A percentile compares a stretch with the other conserved stretches of the same genome.
phyloP scores from a whole-genome alignment of 495 filamentous ascomycete species.

The Talaromyces thailandensis region DNA sequence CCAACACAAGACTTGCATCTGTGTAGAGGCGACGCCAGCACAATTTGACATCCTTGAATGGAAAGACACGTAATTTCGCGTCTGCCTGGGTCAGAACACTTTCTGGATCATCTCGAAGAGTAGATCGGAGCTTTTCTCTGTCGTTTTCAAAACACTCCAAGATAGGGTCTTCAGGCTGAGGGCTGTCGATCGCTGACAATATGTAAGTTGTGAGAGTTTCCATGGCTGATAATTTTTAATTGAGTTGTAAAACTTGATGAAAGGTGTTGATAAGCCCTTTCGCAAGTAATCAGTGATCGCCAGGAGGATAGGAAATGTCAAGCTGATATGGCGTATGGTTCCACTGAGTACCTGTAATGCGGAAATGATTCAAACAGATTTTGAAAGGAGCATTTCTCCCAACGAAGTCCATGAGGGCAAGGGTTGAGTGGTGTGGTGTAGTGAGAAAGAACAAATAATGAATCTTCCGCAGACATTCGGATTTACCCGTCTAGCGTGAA shows the following conservation, averaged over 20 bases:
- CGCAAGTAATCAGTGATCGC: neutral
- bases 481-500: neutral
- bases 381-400: neutral
- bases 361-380: neutral
- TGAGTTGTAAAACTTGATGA: neutral
- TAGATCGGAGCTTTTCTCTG: conserved; percentile 13
- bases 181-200: conserved; percentile 18
- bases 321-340: neutral
- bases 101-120: conserved; percentile 27
- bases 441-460: neutral
- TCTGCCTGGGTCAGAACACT: conserved; percentile 36
- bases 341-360: neutral
- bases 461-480: neutral
- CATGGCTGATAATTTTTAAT: neutral
- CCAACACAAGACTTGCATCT: conserved; percentile 63
- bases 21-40: conserved; percentile 75
- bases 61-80: conserved; percentile 63
- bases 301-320: neutral
- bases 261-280: neutral
- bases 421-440: neutral
- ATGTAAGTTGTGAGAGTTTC: neutral
- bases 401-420: neutral
- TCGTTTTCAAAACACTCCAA: conserved; percentile 25
- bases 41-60: conserved; percentile 62
- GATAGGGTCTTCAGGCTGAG: conserved; percentile 31